Evolutionary conservation across 2,329 filamentous ascomycete genomes (phyloP).

Genomic region (Fusarium xyrophilum): DNA sequence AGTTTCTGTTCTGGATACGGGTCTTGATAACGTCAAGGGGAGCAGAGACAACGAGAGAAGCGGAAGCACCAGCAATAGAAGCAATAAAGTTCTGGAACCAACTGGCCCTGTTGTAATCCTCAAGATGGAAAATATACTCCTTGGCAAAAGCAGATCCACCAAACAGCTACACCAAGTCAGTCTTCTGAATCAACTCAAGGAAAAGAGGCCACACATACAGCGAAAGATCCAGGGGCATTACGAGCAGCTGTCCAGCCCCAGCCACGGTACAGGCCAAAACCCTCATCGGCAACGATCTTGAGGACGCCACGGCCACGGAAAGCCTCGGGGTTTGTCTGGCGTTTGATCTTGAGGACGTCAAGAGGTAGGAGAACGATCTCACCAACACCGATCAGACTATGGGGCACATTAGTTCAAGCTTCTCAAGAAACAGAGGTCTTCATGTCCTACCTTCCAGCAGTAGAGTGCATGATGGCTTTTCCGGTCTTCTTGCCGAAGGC

Average conservation of each 20-base stretch:
- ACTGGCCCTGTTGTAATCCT: constrained; percentile 92
- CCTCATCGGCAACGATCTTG: constrained; percentile 90
- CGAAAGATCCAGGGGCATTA: constrained; percentile 96
- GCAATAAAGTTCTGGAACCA: constrained; percentile 98
- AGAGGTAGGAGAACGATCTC: constrained; percentile 95
- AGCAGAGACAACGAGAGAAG: constrained; percentile 94
- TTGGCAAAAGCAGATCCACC: constrained; percentile 97
- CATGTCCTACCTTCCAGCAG: constrained; percentile 76
- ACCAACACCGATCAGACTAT: constrained; percentile 90
- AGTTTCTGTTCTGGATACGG: constrained; percentile 97
- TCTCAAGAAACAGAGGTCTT: not conserved
- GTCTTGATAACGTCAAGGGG: constrained; percentile 98
- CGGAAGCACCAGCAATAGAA: constrained; percentile 91
- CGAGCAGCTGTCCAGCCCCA: constrained; percentile 98
- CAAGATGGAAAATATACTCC: constrained; percentile 88
- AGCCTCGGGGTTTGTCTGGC: constrained; percentile 97
- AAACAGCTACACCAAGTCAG: constrained; percentile 72
- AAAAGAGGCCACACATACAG: constrained; percentile 63
- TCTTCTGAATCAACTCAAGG: not conserved
- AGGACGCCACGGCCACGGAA: constrained; percentile 93
- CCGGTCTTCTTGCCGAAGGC: constrained; percentile 96
- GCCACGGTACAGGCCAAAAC: constrained; percentile 92
- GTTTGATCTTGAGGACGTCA: constrained; percentile 99
- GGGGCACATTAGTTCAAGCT: constrained; percentile 28
- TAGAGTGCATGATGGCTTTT: constrained; percentile 98